These are phyloP conservation scores for Aspergillus intermedius DNA, from an alignment of 2,329 filamentous ascomycete genomes.

Conservation along the genomic window DNA sequence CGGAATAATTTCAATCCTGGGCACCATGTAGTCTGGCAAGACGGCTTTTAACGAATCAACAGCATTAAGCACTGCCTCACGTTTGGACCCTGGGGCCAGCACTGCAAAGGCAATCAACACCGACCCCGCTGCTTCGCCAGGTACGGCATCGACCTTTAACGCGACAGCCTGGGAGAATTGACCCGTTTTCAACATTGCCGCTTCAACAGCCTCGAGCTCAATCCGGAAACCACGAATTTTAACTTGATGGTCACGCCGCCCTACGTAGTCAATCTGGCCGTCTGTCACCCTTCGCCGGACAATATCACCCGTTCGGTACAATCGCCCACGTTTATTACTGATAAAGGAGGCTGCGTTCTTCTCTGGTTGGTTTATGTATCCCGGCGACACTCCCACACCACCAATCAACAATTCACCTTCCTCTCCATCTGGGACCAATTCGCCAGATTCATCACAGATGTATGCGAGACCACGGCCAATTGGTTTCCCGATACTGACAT, in stretches of 20 bases:
- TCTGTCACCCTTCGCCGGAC: conserved; percentile 15
- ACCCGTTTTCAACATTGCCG: conserved; percentile 38
- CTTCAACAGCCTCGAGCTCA: conserved; percentile 81
- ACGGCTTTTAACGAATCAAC: conserved; percentile 58
- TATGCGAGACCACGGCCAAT: conserved; percentile 8
- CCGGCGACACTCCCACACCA: conserved; percentile 61
- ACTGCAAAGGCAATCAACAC: conserved; percentile 16
- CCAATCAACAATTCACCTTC: conserved; percentile 18
- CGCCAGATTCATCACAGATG: conserved; percentile 9
- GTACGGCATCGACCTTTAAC: conserved; percentile 7
- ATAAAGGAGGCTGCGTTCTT: conserved; percentile 66
- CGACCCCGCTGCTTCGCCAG: conserved; percentile 6
- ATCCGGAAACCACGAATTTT: conserved; percentile 89
- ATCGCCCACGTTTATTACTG: conserved; percentile 63
- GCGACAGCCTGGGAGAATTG: conserved; percentile 12
- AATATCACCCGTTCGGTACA: conserved; percentile 32
- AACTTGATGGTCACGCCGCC: conserved; percentile 72
- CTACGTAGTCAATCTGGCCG: conserved; percentile 64
- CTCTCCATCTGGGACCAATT: conserved; percentile 7
- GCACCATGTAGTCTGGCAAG: conserved; percentile 64
- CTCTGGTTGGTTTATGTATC: conserved; percentile 54
- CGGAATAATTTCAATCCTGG: conserved; percentile 60
- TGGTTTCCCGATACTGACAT: conserved; percentile 36
- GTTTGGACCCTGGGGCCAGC: conserved; percentile 42
- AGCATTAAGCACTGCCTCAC: conserved; percentile 33